These are phyloP conservation scores for Striga asiatica DNA, from an alignment of 257 asterid species.

Conservation along the genomic window DNA sequence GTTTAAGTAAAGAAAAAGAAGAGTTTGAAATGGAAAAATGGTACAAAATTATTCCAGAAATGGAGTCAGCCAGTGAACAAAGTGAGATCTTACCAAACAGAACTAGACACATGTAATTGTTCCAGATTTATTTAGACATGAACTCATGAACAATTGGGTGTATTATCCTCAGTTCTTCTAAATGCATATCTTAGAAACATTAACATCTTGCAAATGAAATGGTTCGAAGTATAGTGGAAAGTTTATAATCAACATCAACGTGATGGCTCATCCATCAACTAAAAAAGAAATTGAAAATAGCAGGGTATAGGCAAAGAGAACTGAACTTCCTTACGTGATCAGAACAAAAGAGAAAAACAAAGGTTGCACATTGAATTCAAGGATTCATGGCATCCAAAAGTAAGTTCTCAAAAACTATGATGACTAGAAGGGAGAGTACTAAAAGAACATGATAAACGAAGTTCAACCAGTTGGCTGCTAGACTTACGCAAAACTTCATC, in stretches of 20 bases:
- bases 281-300: background rate
- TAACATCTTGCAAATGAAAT: background rate
- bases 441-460: background rate
- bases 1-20: background rate
- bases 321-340: background rate
- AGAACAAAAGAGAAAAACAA: background rate
- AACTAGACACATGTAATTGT: background rate
- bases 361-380: background rate
- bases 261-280: background rate
- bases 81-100: background rate
- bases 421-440: background rate
- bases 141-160: too few species aligned
- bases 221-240: background rate
- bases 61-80: background rate
- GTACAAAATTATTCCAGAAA: conserved; percentile 1
- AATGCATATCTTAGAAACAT: background rate
- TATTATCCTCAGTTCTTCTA: background rate
- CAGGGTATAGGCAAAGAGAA: background rate
- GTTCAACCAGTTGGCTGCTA: background rate
- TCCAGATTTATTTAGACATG: background rate
- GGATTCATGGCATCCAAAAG: background rate
- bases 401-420: background rate
- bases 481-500: background rate
- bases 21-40: background rate
- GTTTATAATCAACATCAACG: background rate